Conservation (phyloP, 768 basidiomycete species). For the Serendipita sp. region DNA sequence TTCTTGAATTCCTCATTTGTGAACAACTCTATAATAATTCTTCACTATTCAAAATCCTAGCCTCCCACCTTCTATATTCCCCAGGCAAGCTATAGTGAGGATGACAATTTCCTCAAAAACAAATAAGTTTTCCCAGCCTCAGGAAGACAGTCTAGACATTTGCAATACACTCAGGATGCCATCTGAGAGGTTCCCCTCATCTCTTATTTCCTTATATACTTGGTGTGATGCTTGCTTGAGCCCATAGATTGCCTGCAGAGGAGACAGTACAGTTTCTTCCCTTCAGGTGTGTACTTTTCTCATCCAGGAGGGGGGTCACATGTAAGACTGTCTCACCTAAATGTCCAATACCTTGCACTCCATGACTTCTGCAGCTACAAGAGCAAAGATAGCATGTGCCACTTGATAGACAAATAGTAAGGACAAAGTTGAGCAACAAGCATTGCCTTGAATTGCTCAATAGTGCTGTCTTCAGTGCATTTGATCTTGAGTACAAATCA, state of each 20-base stretch:
- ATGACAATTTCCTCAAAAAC: too few species aligned
- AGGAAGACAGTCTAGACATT: too few species aligned
- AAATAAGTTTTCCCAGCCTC: too few species aligned
- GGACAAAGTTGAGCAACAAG: constrained; percentile 26
- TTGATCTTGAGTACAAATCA: constrained; percentile 21
- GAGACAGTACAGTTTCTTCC: background rate
- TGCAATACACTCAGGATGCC: too few species aligned
- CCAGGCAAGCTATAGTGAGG: too few species aligned
- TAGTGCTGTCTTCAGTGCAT: too few species aligned
- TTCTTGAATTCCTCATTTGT: too few species aligned
- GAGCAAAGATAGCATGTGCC: constrained; percentile 16
- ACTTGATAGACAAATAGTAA: constrained; percentile 17
- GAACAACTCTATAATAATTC: too few species aligned
- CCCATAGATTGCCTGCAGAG: constrained; percentile 17
- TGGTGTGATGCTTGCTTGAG: constrained; percentile 16
- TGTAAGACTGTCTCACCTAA: constrained; percentile 18
- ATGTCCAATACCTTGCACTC: constrained; percentile 10
- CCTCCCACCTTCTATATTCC: too few species aligned
- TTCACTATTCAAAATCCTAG: too few species aligned
- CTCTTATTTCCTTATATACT: too few species aligned
- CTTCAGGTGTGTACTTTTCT: constrained; percentile 2
- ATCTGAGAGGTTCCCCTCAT: too few species aligned
- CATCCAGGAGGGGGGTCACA: constrained; percentile 15
- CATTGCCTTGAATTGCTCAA: constrained; percentile 20
- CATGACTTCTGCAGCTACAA: constrained; percentile 13